Base-by-base conservation (phyloP, 2,329 filamentous ascomycete genomes). In the Monosporascus sp. region DNA sequence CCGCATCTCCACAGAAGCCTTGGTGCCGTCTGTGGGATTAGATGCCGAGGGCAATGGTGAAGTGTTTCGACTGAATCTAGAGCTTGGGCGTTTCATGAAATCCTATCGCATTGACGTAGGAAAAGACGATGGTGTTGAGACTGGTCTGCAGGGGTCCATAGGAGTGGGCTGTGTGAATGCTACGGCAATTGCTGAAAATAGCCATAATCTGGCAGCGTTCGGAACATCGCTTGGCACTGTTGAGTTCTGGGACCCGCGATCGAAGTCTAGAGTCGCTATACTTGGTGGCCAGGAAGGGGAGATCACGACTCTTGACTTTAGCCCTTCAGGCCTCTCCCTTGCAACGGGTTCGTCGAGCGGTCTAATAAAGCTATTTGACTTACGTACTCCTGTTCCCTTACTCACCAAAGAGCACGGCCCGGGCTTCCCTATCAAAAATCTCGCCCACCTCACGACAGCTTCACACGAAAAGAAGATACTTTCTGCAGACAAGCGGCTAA, bases 381-480 rank as follows among this genome's bases (percentile, higher is more conserved):
- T 99, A 50, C 88, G 94, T 66, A 91, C 91, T 22, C 91, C 94
- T 0, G 80, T 88, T 0, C 91, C 95, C 1, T 74, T 96, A 8
- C 76, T 97, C 48, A 89, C 87, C 67, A 97, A 97, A 70, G 93
- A 97, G 63, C 94, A 99, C 73, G 94, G 95, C 48, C 96, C 96
- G 68, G 93, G 93, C 2, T 95, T 91, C 67, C 84, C 93, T 0
- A 91, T 99, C 54, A 88, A 96, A 65, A 96, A 90, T 47, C 77
- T 99, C 52, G 82, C 85, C 49, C 82, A 87, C 64, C 76, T 87
- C 63, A 89, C 88, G 11, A 88, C 84, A 7, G 78, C 82, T 14
- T 88, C 87, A 0, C 85, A 88, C 47, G 87, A 91, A 57, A 89
- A 89, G 68, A 97, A 96, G 72, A 86, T 99, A 20, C 77, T 97